These are phyloP conservation scores for Candida suzukii DNA, from an alignment of 805 yeast genomes.

Conservation along the genomic window DNA sequence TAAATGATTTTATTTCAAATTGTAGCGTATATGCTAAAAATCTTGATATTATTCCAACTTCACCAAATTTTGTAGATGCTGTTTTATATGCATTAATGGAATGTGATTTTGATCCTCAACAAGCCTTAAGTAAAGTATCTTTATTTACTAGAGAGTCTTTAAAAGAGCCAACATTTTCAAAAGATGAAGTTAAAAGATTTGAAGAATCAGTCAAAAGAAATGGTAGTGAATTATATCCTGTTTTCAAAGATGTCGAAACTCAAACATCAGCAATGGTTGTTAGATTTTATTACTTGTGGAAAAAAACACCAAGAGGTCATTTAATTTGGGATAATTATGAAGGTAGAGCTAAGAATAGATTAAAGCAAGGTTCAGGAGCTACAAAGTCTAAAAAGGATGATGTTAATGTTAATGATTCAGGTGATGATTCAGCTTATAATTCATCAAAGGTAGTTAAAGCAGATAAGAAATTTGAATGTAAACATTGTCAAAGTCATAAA, in stretches of 20 bases:
- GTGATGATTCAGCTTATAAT: conserved; percentile 70
- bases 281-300: conserved; percentile 86
- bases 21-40: conserved; percentile 52
- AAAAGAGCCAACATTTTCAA: conserved; percentile 69
- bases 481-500: conserved; percentile 54
- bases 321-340: conserved; percentile 76
- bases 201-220: conserved; percentile 65
- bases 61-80: conserved; percentile 82
- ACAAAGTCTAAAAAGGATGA: conserved; percentile 25
- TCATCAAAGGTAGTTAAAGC: conserved; percentile 35
- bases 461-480: conserved; percentile 49
- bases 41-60: conserved; percentile 47
- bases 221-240: conserved; percentile 78
- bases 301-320: conserved; percentile 72
- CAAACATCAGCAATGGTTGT: conserved; percentile 77
- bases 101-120: conserved; percentile 39
- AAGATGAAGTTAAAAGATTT: conserved; percentile 58
- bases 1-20: conserved; percentile 44
- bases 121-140: conserved; percentile 40
- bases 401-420: conserved; percentile 39
- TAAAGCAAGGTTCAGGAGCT: conserved; percentile 26
- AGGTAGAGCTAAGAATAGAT: conserved; percentile 59
- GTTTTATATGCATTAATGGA: conserved; percentile 50
- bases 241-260: conserved; percentile 60
- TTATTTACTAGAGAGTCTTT: conserved; percentile 49